Evolutionary conservation across 768 basidiomycete genomes (phyloP), one percentile per base, ranked within the genome.

Genomic region (Leccinum sublutescens): DNA sequence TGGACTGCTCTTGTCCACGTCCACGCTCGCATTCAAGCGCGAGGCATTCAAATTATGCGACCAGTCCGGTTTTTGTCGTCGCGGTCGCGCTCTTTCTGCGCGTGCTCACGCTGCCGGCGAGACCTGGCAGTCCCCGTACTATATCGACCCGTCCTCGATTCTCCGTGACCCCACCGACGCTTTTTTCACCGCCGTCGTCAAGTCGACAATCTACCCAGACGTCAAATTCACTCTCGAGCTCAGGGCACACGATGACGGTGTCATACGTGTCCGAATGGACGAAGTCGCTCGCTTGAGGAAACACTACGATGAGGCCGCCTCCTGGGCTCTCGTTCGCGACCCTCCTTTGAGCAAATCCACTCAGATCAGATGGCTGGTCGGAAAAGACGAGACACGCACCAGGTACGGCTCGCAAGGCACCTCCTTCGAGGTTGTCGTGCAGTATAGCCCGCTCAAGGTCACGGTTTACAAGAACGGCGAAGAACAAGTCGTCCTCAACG

Each of bases 61-160:
- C n/a, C 93, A 98, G 74, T 85, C 93, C 0, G 95, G 91, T 19
- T 98, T 99, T 76, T 98, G 97, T 78, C 84, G 92, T n/a, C 76
- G 89, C 49, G 93, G 95, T 54, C 86, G 96, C 50, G 90, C 89
- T 0, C 84, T 99, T 49, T 84, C 93, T 58, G 78, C 82, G 9
- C 85, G 93, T 50, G 89, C 92, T 5, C 77, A 77, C 43, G 83
- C 83, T 55, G 79, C 81, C 8, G 74, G 75, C 31, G 72, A 78
- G 12, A 73, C 79, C 4, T 98, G 95, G 91, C 78, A 75, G 40
- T 97, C 95, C 0, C 96, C 96, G 1, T 99, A 98, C 78, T 84
- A 87, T 3, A 71, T 98, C 25, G 82, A 87, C 57, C 70, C 82
- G 5, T 80, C 84, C n/a, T 69, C 91, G 55, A 64, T 79, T 51